Base-by-base conservation (phyloP, 768 basidiomycete genomes). In the Ramaria rubella region DNA sequence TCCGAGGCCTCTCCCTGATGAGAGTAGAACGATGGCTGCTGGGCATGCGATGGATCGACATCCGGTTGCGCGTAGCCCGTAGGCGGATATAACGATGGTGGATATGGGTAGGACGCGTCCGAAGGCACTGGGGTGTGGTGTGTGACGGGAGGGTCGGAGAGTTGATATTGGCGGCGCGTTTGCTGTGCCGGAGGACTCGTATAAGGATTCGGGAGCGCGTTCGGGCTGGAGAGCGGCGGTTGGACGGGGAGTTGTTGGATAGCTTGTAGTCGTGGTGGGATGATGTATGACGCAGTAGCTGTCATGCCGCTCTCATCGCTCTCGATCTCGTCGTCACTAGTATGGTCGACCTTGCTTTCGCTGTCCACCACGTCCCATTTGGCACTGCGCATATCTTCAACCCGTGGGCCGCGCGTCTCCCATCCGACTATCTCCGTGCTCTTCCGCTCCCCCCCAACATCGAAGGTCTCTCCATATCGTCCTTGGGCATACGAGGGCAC, bases 381-480 rank as follows among this genome's bases (percentile, higher is more conserved):
- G 1, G 21, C 30, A 3, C 49, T 24, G 19, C 30, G 49, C 33
- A 51, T 31, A 23, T 51, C 49, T 31, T 23, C 49, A 17, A 51
- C 19, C 27, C 15, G 3, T 3, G 36, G 2, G 7, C 38, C 52
- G 24, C 31, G 64, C 26, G 65, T 57, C 40, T 66, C 72, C 70
- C 70, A 72, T 30, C 46, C 56, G 3, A 65, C 67, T 5, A 61
- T 62, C 26, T 73, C 69, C 23, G 64, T 61, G 36, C 66, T 71
- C 33, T 69, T 59, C 19, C 46, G 43, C 44, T 56, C 40, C 8
- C 15, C 44, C n/a, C 46, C 52, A 1, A 21, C 31, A 26, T 54
- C 52, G 6, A 21, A 26, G 17, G 38, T 33, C 23, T 46, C 33
- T 7, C 52, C 52, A 30, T 46, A 48, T 33, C 31, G 52, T 31